A percentile compares a stretch with the other conserved stretches of the same genome.
Evolutionary conservation across 805 yeast species (phyloP).

Genomic region (Candida pseudoglaebosa): DNA sequence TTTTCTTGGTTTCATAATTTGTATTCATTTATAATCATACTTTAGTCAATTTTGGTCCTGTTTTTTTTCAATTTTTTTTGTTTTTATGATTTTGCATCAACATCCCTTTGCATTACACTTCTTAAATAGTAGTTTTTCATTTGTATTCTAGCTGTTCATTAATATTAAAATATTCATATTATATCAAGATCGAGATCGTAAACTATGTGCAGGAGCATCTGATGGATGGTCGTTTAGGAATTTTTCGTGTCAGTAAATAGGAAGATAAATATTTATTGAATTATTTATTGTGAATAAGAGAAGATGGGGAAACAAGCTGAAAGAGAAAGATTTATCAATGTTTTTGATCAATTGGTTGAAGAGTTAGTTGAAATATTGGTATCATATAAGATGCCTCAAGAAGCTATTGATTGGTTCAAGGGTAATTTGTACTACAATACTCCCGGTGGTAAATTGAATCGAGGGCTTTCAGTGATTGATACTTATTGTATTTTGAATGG

Average conservation of each 20-base stretch:
- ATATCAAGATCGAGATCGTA: too few species aligned
- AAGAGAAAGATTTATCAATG: conserved; percentile 56
- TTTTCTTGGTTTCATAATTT: too few species aligned
- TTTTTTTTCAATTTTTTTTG: background rate
- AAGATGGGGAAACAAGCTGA: conserved; percentile 28
- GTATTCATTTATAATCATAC: too few species aligned
- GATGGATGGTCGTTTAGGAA: conserved; percentile 3
- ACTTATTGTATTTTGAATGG: conserved; percentile 78
- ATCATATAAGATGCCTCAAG: conserved; percentile 76
- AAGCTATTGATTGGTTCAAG: conserved; percentile 83
- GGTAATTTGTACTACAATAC: conserved; percentile 76
- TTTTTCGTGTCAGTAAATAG: background rate
- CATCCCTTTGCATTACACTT: background rate
- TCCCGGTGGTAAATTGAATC: conserved; percentile 94
- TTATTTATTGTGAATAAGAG: background rate
- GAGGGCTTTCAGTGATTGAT: conserved; percentile 94
- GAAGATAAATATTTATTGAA: background rate
- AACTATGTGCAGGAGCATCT: background rate
- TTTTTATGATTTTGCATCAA: too few species aligned
- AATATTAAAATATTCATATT: background rate
- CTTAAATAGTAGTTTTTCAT: background rate
- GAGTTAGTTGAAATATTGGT: conserved; percentile 64
- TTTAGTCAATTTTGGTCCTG: background rate
- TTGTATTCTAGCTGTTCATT: background rate
- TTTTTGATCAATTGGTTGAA: conserved; percentile 72